Evolutionary conservation across 2,329 filamentous ascomycete species (phyloP).

Genomic region (Cephalotrichum gorgonifer): DNA sequence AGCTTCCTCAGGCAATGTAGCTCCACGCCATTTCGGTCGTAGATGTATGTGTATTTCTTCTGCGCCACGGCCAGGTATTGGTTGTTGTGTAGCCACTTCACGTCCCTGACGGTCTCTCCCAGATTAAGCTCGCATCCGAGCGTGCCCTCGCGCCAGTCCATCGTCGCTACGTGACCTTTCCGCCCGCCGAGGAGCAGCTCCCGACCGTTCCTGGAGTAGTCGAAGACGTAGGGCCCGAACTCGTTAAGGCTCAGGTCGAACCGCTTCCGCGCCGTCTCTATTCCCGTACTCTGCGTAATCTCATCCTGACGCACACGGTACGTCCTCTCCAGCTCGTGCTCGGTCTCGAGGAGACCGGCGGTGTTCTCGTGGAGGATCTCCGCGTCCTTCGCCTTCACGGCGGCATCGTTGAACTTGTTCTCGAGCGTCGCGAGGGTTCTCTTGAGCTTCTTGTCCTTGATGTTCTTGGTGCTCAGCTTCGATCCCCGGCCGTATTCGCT

Average conservation of each 20-base stretch:
- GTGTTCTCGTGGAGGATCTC: constrained; percentile 89
- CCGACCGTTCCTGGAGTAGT: constrained; percentile 84
- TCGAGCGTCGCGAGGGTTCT: constrained; percentile 72
- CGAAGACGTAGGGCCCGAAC: constrained; percentile 76
- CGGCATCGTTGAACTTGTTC: constrained; percentile 69
- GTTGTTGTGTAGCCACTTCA: constrained; percentile 88
- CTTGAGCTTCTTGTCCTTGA: constrained; percentile 85
- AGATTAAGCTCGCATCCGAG: constrained; percentile 86
- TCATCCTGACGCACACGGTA: constrained; percentile 89
- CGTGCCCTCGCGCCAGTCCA: constrained; percentile 92
- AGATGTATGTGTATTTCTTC: constrained; percentile 95
- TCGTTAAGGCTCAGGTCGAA: constrained; percentile 80
- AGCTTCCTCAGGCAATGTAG: constrained; percentile 86
- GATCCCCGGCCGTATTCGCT: constrained; percentile 77
- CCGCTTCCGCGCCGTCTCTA: constrained; percentile 83
- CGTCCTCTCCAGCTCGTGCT: constrained; percentile 79
- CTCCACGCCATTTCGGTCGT: constrained; percentile 84
- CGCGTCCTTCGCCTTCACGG: constrained; percentile 81
- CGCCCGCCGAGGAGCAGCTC: constrained; percentile 76
- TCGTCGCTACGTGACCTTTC: constrained; percentile 90
- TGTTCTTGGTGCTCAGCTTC: constrained; percentile 57
- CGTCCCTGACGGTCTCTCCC: constrained; percentile 80
- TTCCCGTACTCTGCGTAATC: constrained; percentile 60
- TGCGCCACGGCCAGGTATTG: constrained; percentile 92
- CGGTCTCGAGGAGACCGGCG: constrained; percentile 76